phyloP scores from a whole-genome alignment of 345 rosid genomes.

The Viola odorata region DNA sequence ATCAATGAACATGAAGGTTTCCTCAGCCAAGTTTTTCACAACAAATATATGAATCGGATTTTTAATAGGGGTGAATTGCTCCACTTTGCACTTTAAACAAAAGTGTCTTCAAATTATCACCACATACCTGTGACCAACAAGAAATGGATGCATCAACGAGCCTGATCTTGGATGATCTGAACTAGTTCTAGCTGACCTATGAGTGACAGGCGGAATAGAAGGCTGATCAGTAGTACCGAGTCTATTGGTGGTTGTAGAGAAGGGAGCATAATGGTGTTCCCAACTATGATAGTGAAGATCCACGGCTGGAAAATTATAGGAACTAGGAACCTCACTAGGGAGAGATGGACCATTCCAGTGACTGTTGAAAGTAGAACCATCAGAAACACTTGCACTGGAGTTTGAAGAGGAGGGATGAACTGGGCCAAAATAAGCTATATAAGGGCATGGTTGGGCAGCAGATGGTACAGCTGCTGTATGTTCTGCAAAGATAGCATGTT shows the following conservation, averaged over 20 bases:
- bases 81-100: background rate
- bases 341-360: slow-evolving; percentile 75
- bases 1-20: background rate
- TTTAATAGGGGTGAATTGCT: too few species aligned
- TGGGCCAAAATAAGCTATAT: slow-evolving; percentile 81
- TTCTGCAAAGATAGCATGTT: slow-evolving; percentile 62
- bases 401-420: slow-evolving; percentile 72
- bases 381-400: slow-evolving; percentile 59
- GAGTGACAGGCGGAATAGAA: slow-evolving; percentile 45
- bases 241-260: slow-evolving; percentile 52
- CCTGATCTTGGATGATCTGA: slow-evolving; percentile 68
- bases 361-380: slow-evolving; percentile 58
- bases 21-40: background rate
- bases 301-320: slow-evolving; percentile 65
- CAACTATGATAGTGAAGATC: slow-evolving; percentile 71
- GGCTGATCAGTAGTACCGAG: slow-evolving; percentile 53
- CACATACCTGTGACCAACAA: slow-evolving; percentile 73
- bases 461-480: slow-evolving; percentile 64
- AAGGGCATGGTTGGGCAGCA: slow-evolving; percentile 81
- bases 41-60: background rate
- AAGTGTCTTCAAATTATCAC: background rate
- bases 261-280: slow-evolving; percentile 69
- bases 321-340: slow-evolving; percentile 61
- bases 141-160: slow-evolving; percentile 67
- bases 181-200: slow-evolving; percentile 53